Evolutionary conservation across 1,284 basidiomycete species (phyloP).

Genomic region (Pseudozyma thailandica): DNA sequence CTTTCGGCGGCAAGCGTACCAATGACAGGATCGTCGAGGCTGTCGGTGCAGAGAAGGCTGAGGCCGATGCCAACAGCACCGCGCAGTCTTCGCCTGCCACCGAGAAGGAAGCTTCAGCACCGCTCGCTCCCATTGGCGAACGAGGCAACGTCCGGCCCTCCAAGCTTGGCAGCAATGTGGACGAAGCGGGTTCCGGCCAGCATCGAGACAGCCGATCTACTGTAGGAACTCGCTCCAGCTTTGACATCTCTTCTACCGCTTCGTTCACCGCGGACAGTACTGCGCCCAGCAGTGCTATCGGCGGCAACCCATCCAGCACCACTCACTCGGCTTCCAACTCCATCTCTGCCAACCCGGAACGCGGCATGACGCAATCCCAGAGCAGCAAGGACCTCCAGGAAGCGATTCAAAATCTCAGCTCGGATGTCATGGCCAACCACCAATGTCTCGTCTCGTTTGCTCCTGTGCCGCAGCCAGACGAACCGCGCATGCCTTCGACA

Average conservation of each 20-base stretch:
- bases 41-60: conserved; percentile 51
- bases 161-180: conserved; percentile 28
- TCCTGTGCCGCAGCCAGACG: conserved; percentile 44
- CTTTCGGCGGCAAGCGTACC: conserved; percentile 61
- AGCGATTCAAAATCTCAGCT: conserved; percentile 53
- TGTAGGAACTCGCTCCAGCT: conserved; percentile 56
- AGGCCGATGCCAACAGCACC: conserved; percentile 29
- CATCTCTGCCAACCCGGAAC: conserved; percentile 42
- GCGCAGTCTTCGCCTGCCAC: conserved; percentile 8
- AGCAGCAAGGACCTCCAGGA: conserved; percentile 55
- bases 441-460: conserved; percentile 60
- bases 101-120: conserved; percentile 22
- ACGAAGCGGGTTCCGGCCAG: conserved; percentile 22
- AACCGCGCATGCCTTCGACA: conserved; percentile 34
- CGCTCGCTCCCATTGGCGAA: conserved; percentile 36
- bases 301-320: conserved; percentile 39
- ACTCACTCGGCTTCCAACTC: conserved; percentile 56
- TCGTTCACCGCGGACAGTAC: conserved; percentile 58
- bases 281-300: conserved; percentile 53
- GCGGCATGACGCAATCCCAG: conserved; percentile 41
- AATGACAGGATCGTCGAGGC: conserved; percentile 61
- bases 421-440: conserved; percentile 59
- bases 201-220: conserved; percentile 60
- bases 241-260: conserved; percentile 54
- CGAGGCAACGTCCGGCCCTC: conserved; percentile 31